Evolutionary conservation across 2,329 filamentous ascomycete species (phyloP).

Genomic region (Colletotrichum sansevieriae): DNA sequence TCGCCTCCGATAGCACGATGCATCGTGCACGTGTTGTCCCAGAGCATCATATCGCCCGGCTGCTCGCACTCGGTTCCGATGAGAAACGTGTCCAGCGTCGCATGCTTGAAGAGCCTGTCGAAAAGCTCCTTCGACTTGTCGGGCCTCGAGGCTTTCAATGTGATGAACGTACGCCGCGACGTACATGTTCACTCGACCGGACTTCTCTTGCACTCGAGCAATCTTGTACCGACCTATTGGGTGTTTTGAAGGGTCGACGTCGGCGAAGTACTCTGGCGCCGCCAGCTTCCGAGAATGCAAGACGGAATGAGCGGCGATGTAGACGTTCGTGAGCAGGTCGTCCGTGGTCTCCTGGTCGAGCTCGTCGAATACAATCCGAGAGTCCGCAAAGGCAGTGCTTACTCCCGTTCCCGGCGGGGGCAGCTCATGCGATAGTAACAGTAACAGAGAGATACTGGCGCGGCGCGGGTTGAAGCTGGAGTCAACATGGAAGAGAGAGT

Average conservation of each 20-base stretch:
- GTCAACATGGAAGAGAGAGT: constrained; percentile 67
- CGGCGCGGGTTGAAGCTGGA: constrained; percentile 67
- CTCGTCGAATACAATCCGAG: constrained; percentile 62
- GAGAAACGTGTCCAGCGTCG: too few species aligned
- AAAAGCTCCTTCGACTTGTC: too few species aligned
- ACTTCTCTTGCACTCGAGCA: too few species aligned
- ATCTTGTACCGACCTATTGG: too few species aligned
- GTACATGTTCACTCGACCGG: too few species aligned
- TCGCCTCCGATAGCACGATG: too few species aligned
- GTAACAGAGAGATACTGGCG: constrained; percentile 64
- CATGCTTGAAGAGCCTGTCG: too few species aligned
- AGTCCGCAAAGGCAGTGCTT: constrained; percentile 67
- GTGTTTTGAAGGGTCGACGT: constrained; percentile 55
- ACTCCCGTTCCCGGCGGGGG: constrained; percentile 62
- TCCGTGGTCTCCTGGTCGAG: constrained; percentile 52
- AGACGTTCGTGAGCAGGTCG: constrained; percentile 54
- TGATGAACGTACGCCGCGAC: too few species aligned
- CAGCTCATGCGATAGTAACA: constrained; percentile 61
- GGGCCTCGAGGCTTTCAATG: too few species aligned
- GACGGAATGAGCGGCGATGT: constrained; percentile 63
- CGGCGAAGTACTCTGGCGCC: constrained; percentile 60
- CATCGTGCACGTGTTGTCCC: too few species aligned
- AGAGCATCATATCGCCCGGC: too few species aligned
- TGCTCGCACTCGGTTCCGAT: too few species aligned
- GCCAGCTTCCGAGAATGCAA: constrained; percentile 65